Percentiles rank a stretch among this genome's conserved stretches.
phyloP scores from a whole-genome alignment of 345 rosid species.

The Nephelium lappaceum region DNA sequence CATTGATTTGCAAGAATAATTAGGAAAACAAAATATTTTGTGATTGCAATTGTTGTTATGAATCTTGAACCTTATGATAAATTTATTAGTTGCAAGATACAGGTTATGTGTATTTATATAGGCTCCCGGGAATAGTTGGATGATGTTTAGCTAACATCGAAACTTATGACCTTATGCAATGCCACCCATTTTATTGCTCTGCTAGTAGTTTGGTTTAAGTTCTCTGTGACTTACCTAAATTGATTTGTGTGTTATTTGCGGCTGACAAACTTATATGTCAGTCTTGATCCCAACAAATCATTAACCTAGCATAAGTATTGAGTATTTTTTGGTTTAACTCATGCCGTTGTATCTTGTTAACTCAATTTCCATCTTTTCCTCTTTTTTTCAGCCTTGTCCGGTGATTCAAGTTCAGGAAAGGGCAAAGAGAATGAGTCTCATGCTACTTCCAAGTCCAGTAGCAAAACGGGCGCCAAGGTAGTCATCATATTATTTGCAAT shows the following conservation, averaged over 20 bases:
- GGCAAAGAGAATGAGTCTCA: conserved; percentile 41
- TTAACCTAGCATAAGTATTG: background rate
- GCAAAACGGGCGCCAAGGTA: conserved; percentile 51
- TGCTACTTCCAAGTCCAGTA: conserved; percentile 38
- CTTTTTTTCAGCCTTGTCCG: conserved; percentile 52
- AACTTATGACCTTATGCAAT: background rate
- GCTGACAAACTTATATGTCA: background rate
- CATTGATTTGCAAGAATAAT: background rate
- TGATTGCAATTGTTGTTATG: background rate
- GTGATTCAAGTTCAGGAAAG: conserved; percentile 45
- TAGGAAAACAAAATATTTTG: background rate
- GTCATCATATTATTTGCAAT: conserved; percentile 51
- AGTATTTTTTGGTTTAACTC: background rate
- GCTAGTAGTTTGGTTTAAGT: background rate
- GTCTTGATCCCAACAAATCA: background rate
- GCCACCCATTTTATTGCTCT: background rate
- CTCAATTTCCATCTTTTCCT: background rate
- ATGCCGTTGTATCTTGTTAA: background rate
- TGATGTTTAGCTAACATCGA: background rate
- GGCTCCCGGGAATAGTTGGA: background rate
- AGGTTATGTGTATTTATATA: background rate
- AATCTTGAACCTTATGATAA: background rate
- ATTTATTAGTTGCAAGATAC: background rate
- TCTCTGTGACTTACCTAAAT: background rate
- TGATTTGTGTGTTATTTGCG: conserved; percentile 1